phyloP scores from a whole-genome alignment of 768 basidiomycete species.

The Naematelia encephala region DNA sequence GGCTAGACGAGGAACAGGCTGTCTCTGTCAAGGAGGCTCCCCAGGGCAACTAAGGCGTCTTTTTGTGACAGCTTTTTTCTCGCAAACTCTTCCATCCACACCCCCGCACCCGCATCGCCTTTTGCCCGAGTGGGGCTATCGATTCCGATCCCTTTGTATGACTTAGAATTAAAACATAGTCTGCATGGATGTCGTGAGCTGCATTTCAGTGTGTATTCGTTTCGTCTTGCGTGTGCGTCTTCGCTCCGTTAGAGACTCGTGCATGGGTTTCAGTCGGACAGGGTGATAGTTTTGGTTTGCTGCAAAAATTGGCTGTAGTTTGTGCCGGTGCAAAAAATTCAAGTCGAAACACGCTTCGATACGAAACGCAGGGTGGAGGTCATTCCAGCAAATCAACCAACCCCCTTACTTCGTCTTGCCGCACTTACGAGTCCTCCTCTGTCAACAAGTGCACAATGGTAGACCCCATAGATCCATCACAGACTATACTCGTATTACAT shows the following conservation, averaged over 20 bases:
- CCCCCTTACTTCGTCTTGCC: too few species aligned
- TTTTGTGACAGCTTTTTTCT: not conserved
- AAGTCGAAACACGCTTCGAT: too few species aligned
- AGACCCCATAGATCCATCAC: not conserved
- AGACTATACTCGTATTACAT: conserved; percentile 26
- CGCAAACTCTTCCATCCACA: not conserved
- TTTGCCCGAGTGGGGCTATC: not conserved
- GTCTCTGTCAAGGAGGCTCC: conserved; percentile 88
- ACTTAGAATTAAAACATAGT: not conserved
- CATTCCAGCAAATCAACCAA: too few species aligned
- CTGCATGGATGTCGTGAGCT: not conserved
- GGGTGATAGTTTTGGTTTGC: too few species aligned
- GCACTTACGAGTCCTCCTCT: not conserved
- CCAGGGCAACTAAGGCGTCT: conserved; percentile 55
- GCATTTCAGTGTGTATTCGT: not conserved
- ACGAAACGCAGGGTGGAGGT: too few species aligned
- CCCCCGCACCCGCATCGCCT: not conserved
- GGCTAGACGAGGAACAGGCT: conserved; percentile 79
- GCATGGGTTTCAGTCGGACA: too few species aligned
- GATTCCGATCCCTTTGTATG: not conserved
- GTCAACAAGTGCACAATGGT: not conserved
- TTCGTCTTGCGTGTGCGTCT: not conserved
- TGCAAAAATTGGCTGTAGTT: too few species aligned
- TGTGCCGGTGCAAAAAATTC: too few species aligned
- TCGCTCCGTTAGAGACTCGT: too few species aligned